These are phyloP conservation scores for Xylariaceae sp. DNA, from an alignment of 2,329 filamentous ascomycete species.

Conservation along the genomic window DNA sequence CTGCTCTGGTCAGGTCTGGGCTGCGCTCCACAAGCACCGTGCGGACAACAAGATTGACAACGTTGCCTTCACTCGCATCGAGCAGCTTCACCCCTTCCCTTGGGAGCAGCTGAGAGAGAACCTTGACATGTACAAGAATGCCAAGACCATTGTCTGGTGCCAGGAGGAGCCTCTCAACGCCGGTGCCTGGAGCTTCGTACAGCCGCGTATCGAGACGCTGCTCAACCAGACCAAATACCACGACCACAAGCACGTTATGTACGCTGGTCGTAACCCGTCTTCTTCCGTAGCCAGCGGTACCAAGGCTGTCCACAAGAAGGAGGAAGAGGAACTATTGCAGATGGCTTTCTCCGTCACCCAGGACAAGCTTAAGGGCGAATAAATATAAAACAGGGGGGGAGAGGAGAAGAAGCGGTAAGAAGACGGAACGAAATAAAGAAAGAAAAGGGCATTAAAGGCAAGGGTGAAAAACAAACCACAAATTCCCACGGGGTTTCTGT, in stretches of 20 bases:
- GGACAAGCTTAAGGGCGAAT: conserved; percentile 66
- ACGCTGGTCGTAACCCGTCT: conserved; percentile 88
- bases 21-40: conserved; percentile 85
- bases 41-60: conserved; percentile 80
- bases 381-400: conserved; percentile 22
- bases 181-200: conserved; percentile 94
- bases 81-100: conserved; percentile 98
- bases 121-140: conserved; percentile 93
- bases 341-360: conserved; percentile 59
- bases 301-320: conserved; percentile 82
- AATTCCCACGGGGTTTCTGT: conserved; percentile 2
- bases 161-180: conserved; percentile 98
- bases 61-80: conserved; percentile 88
- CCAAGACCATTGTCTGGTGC: conserved; percentile 93
- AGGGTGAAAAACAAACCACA: too few species aligned
- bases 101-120: conserved; percentile 97
- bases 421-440: too few species aligned
- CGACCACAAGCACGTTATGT: conserved; percentile 93
- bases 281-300: conserved; percentile 90
- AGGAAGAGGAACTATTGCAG: conserved; percentile 79
- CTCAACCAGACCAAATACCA: conserved; percentile 91
- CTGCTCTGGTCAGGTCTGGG: conserved; percentile 92
- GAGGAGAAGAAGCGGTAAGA: too few species aligned
- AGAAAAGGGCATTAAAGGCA: too few species aligned
- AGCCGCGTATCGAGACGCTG: conserved; percentile 93